Base-by-base conservation (phyloP, 768 basidiomycete species). In the Ephemerocybe angulata region DNA sequence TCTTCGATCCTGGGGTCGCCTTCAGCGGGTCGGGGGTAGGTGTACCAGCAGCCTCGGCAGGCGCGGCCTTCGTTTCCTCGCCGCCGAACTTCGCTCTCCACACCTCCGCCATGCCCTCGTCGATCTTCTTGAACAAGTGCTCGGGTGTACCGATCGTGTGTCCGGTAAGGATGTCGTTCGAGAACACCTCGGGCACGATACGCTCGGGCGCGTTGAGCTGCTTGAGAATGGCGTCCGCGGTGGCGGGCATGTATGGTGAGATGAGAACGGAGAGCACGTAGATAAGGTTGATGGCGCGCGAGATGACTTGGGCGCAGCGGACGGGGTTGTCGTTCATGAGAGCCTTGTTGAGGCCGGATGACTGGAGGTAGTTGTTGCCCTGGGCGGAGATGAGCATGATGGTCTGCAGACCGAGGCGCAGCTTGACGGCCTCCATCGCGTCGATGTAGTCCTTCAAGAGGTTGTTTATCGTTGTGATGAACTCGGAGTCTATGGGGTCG, bases 181-280 rank as follows among this genome's bases (percentile, higher is more conserved):
- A 74, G 60, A 97, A 74, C 8, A 76, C 76, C 53, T 79, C 79
- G 1, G 96, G 90, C 2, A 96, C 86, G 8, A 80, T 75, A 29
- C 96, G 86, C 4, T 88, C 80, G 1, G 93, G 93, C 0, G 93
- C 94, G 65, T 97, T 92, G 59, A 98, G 81, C 65, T 99, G 97
- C 19, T 68, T 64, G 52, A 96, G 78, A 60, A 99, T 94, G 2
- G 85, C 77, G 24, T 82, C 83, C 31, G 88, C 85, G 0, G 91
- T 96, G 12, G 86, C 79, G 37, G 97, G 97, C 94, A 99, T 98
- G 85, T 93, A 99, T 0, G 97, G 96, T 66, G 94, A 88, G 60
- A 93, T 71, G 61, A 97, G 76, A 27, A 85, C 87, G 12, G 92
- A 88, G 54, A 99, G 78, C 33, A 86, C 73, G 68, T 97, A 98